A percentile compares a stretch with the other conserved stretches of the same genome.
Evolutionary conservation across 176 grass and related monocot species (phyloP).

Genomic region (Hyparrhenia diplandra): DNA sequence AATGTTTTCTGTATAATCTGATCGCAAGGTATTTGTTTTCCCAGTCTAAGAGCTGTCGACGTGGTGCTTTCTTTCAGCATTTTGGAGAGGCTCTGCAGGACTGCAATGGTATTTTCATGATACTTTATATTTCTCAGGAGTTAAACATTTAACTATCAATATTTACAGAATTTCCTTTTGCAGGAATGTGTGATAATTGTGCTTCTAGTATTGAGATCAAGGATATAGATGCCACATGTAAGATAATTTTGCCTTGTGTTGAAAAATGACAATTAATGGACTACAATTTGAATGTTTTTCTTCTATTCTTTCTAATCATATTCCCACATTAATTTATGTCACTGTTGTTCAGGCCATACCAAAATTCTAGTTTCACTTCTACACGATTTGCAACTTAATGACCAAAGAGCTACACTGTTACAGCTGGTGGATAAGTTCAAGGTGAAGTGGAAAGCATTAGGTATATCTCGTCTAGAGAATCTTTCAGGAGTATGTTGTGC

Average conservation of each 20-base stretch:
- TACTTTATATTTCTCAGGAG: neutral
- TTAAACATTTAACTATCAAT: slow-evolving; percentile 5
- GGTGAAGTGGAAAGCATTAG: slow-evolving; percentile 59
- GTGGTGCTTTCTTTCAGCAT: slow-evolving; percentile 80
- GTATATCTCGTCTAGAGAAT: slow-evolving; percentile 27
- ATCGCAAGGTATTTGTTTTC: slow-evolving; percentile 19
- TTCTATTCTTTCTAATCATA: neutral
- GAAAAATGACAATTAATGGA: neutral
- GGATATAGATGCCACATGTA: slow-evolving; percentile 48
- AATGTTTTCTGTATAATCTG: neutral
- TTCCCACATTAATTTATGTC: neutral
- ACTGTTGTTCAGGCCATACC: slow-evolving; percentile 54
- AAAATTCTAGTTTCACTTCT: slow-evolving; percentile 56
- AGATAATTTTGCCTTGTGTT: slow-evolving; percentile 13
- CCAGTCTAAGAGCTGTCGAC: slow-evolving; percentile 78
- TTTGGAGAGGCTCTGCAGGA: slow-evolving; percentile 80
- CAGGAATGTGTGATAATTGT: slow-evolving; percentile 59
- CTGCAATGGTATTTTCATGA: slow-evolving; percentile 62
- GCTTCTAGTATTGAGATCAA: slow-evolving; percentile 38
- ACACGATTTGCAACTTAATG: slow-evolving; percentile 54
- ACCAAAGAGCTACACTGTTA: slow-evolving; percentile 85
- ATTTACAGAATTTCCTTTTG: slow-evolving; percentile 6
- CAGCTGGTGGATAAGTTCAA: slow-evolving; percentile 84
- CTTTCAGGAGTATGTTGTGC: neutral
- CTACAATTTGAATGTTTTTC: neutral